Evolutionary conservation across 805 yeast species (phyloP), one percentile per base, ranked within the genome.

Genomic region (Starmerella etchellsii): DNA sequence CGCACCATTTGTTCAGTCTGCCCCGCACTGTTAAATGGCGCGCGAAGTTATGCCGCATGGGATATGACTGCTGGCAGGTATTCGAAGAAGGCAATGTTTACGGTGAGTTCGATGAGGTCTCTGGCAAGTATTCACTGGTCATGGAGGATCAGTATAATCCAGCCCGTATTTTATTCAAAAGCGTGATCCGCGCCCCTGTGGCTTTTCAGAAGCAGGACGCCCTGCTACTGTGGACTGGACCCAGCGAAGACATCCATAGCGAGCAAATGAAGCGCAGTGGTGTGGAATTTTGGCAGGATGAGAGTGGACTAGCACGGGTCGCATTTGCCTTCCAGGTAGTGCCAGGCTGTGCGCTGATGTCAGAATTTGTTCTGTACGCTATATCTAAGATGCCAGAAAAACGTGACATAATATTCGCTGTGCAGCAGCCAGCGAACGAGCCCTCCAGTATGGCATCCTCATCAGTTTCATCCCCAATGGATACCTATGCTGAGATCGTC

Each of bases 171-270:
- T 62, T 88, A 19, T 61, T 88, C 31, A 70, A 72, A 52, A 73
- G 87, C 4, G 67, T 59, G 43, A 66, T 88, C n/a, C 77, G 73
- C 52, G 93, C 93, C 0, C 61, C 72, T 23, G 78, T 76, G 3
- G 93, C 81, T 51, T 88, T 81, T 57, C 96, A 88, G 57, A 71
- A 94, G 54, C 97, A 91, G 55, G 96, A 85, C 43, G 85, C 96
- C 0, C 65, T 88, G 36, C 83, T 88, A 9, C 95, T 88, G 18
- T 88, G 97, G 97, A 81, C 93, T 9, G 95, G 83, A 54, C 53
- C 62, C 2, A 31, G 21, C 23, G 34, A 22, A 23, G 68, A 70
- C 16, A 75, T 37, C 15, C 4, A 16, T 14, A 18, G 15, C 23
- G 28, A 7, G 4, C 30, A 22, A 10, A 19, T 14, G n/a, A n/a